Base-by-base conservation (phyloP, 306 rosid species). In the Cicer cuneatum region DNA sequence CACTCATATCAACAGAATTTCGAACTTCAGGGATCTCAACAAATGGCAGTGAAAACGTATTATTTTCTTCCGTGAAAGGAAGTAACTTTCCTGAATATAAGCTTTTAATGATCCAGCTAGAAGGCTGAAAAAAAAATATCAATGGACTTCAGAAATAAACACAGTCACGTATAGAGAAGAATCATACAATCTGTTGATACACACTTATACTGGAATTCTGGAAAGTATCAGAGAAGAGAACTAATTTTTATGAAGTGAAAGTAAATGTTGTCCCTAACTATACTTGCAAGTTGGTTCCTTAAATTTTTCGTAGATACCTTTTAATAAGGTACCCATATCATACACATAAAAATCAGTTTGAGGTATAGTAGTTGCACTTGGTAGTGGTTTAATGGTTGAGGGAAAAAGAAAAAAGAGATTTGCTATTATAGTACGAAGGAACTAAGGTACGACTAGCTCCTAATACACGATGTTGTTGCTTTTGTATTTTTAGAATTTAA, bases 91-190 rank as follows among this genome's bases (percentile, higher is more conserved):
- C 97, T 6, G 84, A 80, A 86, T 89, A 83, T 81, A 93, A 87
- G 84, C 96, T 89, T 77, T 84, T 74, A n/a, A 91, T 58, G 69
- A 89, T 85, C 98, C 98, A 91, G 78, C 87, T 84, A 57, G 60
- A 81, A 13, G 93, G 81, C 98, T 91, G 93, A 82, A 47, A 58
- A 74, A 86, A 57, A 72, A 69, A 62, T 66, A 54, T 16, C 54
- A 29, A 64, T 2, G 33, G 8, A 52, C 2, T 35, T 81, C 33
- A 78, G 53, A 15, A n/a, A 42, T 49, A 38, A 5, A 45, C 51
- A 33, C 2, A 49, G 16, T 52, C 11, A 8, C 57, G 8, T 49
- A n/a, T 18, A 49, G 59, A 16, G 4, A 3, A 16, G 1, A 3
- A 48, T 4, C 54, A 48, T 48, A 48, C 54, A 48, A n/a, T 13